Percentiles rank a stretch among this genome's conserved stretches.
phyloP scores from a whole-genome alignment of 306 rosid species.

The Vigna hirtella region DNA sequence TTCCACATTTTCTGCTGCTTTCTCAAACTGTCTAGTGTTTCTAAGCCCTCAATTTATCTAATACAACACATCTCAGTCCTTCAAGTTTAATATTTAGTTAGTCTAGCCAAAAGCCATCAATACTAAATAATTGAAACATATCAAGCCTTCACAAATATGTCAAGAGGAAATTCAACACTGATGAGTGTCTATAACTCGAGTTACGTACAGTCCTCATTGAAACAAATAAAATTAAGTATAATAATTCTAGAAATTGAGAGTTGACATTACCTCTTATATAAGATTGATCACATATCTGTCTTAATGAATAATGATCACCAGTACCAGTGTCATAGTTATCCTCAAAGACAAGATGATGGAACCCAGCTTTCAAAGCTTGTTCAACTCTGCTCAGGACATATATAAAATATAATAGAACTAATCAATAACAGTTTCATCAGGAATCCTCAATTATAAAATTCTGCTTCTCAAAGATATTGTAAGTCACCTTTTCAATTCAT shows the following conservation, averaged over 20 bases:
- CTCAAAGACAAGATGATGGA: constrained; percentile 93
- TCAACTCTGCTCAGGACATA: constrained; percentile 65
- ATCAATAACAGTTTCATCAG: constrained; percentile 41
- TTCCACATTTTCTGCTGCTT: constrained; percentile 29
- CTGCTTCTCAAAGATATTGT: constrained; percentile 31
- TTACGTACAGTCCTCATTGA: constrained; percentile 11
- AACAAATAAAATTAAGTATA: constrained; percentile 4
- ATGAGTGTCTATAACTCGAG: constrained; percentile 3
- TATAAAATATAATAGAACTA: constrained; percentile 23
- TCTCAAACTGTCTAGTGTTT: constrained; percentile 6
- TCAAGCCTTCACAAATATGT: constrained; percentile 12
- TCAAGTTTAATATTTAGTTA: not conserved
- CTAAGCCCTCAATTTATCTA: constrained; percentile 12
- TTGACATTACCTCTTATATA: constrained; percentile 80
- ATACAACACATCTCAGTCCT: constrained; percentile 21
- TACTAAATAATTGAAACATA: constrained; percentile 25
- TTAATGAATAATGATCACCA: constrained; percentile 95
- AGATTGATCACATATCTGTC: constrained; percentile 96
- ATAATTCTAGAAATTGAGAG: constrained; percentile 30
- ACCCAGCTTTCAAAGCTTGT: constrained; percentile 91
- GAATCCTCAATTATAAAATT: constrained; percentile 32
- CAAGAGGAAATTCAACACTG: constrained; percentile 23
- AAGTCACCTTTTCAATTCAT: constrained; percentile 86
- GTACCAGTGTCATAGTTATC: constrained; percentile 99
- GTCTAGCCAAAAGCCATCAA: constrained; percentile 33